Conservation (phyloP, 164 flowering plant genomes). For the Buxus sempervirens region DNA sequence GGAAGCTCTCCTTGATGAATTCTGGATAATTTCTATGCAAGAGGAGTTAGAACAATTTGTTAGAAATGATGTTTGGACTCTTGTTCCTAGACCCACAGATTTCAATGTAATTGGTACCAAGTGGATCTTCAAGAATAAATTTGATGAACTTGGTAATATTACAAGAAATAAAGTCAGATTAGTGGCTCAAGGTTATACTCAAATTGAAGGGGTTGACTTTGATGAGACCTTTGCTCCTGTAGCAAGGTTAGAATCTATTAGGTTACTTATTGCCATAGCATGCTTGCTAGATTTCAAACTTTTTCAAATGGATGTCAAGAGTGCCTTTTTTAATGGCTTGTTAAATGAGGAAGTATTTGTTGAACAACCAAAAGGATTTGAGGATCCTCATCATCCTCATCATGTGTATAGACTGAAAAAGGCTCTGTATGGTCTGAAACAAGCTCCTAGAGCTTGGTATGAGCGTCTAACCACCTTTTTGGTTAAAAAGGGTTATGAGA, state of each 20-base stretch:
- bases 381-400: neutral
- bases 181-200: no score
- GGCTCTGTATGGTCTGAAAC: neutral
- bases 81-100: neutral
- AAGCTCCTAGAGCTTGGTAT: conserved; percentile 1
- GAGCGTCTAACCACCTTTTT: neutral
- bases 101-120: no score
- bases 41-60: neutral
- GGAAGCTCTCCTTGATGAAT: neutral
- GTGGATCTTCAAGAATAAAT: no score
- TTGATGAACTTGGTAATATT: no score
- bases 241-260: neutral
- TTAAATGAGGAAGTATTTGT: neutral
- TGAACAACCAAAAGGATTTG: neutral
- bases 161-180: no score
- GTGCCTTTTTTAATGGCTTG: neutral
- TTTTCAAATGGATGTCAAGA: neutral
- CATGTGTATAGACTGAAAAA: neutral
- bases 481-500: no score
- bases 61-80: neutral
- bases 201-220: no score
- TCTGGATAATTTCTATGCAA: neutral
- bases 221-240: neutral
- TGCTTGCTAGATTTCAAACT: neutral
- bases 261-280: neutral